Evolutionary conservation across 2,329 filamentous ascomycete species (phyloP).

Genomic region (Epichloe brachyelytri): DNA sequence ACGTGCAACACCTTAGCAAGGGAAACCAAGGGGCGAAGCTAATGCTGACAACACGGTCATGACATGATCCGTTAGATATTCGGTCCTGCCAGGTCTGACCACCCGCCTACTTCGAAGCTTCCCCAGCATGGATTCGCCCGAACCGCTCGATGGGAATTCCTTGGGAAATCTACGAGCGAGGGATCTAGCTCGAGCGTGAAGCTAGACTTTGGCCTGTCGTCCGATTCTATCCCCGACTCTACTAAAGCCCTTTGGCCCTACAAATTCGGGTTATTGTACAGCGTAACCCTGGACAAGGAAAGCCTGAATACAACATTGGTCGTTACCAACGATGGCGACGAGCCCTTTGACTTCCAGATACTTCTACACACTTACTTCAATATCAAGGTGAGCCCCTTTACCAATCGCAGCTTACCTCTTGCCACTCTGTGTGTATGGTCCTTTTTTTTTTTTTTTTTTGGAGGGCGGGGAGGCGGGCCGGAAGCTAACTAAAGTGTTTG

Average conservation of each 20-base stretch:
- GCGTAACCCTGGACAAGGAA: constrained; percentile 67
- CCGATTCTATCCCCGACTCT: constrained; percentile 54
- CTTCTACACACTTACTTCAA: constrained; percentile 84
- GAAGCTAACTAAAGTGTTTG: background rate
- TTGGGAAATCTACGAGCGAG: constrained; percentile 61
- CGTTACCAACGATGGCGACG: constrained; percentile 73
- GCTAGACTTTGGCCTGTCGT: constrained; percentile 86
- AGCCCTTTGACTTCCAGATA: constrained; percentile 81
- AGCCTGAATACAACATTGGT: constrained; percentile 70
- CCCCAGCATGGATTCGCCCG: constrained; percentile 94
- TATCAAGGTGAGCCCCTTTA: constrained; percentile 50
- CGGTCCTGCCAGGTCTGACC: constrained; percentile 62
- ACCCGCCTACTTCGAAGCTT: constrained; percentile 65
- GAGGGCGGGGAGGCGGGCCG: too few species aligned
- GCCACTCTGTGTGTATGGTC: background rate
- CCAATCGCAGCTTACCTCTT: background rate
- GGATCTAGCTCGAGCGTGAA: constrained; percentile 58
- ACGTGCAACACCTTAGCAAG: constrained; percentile 20
- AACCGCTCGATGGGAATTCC: constrained; percentile 80
- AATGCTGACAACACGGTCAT: background rate
- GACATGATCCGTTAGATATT: constrained; percentile 51
- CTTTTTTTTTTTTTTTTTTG: background rate
- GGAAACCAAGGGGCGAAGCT: background rate
- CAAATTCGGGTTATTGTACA: constrained; percentile 85
- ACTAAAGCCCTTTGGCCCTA: constrained; percentile 67